Evolutionary conservation across 1,284 basidiomycete genomes (phyloP).

Genomic region (Hypsizygus ulmarius): DNA sequence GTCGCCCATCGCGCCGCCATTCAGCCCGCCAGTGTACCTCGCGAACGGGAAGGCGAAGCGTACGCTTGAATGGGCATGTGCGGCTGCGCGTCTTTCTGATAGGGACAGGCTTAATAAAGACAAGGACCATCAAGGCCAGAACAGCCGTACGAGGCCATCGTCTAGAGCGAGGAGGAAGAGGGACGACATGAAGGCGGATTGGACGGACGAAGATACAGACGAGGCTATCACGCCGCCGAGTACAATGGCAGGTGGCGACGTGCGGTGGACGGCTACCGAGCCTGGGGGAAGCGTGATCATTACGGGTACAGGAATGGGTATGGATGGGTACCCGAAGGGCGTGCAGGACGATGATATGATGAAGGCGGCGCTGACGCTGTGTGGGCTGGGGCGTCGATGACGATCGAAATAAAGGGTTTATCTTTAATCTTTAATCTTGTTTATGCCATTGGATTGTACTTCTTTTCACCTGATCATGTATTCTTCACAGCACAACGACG

Average conservation of each 20-base stretch:
- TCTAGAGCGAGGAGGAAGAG: conserved; percentile 2
- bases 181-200: conserved; percentile 22
- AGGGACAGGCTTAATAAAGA: conserved; percentile 16
- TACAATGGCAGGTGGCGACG: conserved; percentile 34
- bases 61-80: conserved; percentile 75
- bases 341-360: conserved; percentile 61
- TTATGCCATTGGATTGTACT: conserved; percentile 8
- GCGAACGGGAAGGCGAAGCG: conserved; percentile 50
- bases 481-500: too few relatives aligned
- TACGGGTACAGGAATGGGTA: neutral
- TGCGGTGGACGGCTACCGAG: conserved; percentile 28
- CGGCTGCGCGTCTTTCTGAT: conserved; percentile 44
- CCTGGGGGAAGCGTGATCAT: conserved; percentile 15
- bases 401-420: conserved; percentile 7
- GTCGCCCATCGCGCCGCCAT: conserved; percentile 53
- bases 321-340: conserved; percentile 17
- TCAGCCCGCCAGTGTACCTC: conserved; percentile 51
- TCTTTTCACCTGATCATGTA: neutral
- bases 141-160: conserved; percentile 12
- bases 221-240: conserved; percentile 39
- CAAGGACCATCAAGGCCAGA: too few relatives aligned
- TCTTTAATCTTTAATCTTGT: conserved; percentile 16
- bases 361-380: conserved; percentile 59
- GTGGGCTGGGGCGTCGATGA: conserved; percentile 48
- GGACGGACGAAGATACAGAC: conserved; percentile 37